Base-by-base conservation (phyloP, 345 rosid species). In the Sisymbrium altissimum region DNA sequence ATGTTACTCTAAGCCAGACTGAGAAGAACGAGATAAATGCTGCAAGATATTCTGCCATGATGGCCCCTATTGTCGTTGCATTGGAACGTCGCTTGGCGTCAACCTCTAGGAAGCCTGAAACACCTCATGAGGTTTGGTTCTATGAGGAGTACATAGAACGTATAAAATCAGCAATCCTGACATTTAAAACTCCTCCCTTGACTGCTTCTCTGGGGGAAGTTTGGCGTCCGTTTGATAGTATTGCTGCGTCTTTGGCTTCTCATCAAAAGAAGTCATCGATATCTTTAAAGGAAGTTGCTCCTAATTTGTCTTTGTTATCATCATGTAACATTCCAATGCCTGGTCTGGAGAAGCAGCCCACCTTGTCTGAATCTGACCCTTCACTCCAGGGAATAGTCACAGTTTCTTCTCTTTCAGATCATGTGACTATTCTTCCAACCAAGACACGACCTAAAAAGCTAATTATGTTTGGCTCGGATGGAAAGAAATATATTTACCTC, bases 371-470 rank as follows among this genome's bases (percentile, higher is more conserved):
- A 70, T 74, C 87, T 72, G 86, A 87, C 7, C 56, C 83, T 60
- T 66, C 85, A 68, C 88, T 83, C 41, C 87, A 85, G 18, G 91
- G 87, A 73, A 86, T 85, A 67, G 87, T 90, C 45, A 90, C 90
- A 1, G 83, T 93, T 54, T 81, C 97, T 76, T 90, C 98, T 69
- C 85, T 93, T 70, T 84, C 81, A 56, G 84, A 85, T 71, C 88
- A 90, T 65, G 77, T 93, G 71, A 70, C 85, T 46, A 84, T 93
- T 79, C 79, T 93, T 77, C 83, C 98, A 64, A 90, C 98, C 66
- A 93, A 93, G 82, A 93, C 98, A 59, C 86, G 89, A 72, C 98
- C 98, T 56, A 93, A 93, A 87, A 93, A 90, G 82, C 92, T 93
- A 76, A 84, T 77, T 65, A 83, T 90, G 75, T 74, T 83, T 84